Percentiles rank a stretch among this genome's conserved stretches.
Conservation (phyloP, 2,329 filamentous ascomycete species). For the Colletotrichum echinochloae region DNA sequence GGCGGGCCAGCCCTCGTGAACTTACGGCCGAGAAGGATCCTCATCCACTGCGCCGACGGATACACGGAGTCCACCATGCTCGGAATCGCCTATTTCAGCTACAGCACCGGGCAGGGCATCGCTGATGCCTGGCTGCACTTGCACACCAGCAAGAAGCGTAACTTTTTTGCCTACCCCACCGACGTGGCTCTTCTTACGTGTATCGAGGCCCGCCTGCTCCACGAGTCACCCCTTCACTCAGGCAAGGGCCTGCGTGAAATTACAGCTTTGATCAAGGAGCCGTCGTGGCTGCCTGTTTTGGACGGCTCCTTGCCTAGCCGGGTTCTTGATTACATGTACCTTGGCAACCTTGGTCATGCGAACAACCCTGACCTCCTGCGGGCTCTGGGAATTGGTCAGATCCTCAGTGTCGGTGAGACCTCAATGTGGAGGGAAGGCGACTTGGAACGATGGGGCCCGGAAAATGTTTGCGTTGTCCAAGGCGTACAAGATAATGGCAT, state of each 20-base stretch:
- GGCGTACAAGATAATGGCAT: constrained; percentile 97
- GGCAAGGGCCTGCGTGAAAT: constrained; percentile 66
- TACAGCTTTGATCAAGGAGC: constrained; percentile 68
- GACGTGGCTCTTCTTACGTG: constrained; percentile 86
- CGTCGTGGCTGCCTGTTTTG: constrained; percentile 83
- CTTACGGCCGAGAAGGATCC: constrained; percentile 71
- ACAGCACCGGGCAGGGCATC: constrained; percentile 82
- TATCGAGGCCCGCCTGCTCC: constrained; percentile 80
- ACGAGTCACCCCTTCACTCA: constrained; percentile 70
- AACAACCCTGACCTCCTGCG: constrained; percentile 89
- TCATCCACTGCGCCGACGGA: constrained; percentile 94
- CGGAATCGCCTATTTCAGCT: constrained; percentile 92
- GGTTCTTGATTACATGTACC: constrained; percentile 92
- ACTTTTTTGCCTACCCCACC: constrained; percentile 95
- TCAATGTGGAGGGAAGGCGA: constrained; percentile 83
- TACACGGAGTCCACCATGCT: constrained; percentile 96
- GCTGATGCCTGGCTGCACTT: constrained; percentile 89
- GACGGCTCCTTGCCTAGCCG: constrained; percentile 93
- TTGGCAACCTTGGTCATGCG: constrained; percentile 92
- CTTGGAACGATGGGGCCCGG: constrained; percentile 76
- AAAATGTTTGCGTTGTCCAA: constrained; percentile 85
- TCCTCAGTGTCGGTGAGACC: constrained; percentile 92
- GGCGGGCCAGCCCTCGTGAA: constrained; percentile 26
- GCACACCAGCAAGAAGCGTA: constrained; percentile 83
- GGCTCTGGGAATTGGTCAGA: constrained; percentile 84